phyloP scores from a whole-genome alignment of 768 basidiomycete genomes.

The Lentinula sp. region DNA sequence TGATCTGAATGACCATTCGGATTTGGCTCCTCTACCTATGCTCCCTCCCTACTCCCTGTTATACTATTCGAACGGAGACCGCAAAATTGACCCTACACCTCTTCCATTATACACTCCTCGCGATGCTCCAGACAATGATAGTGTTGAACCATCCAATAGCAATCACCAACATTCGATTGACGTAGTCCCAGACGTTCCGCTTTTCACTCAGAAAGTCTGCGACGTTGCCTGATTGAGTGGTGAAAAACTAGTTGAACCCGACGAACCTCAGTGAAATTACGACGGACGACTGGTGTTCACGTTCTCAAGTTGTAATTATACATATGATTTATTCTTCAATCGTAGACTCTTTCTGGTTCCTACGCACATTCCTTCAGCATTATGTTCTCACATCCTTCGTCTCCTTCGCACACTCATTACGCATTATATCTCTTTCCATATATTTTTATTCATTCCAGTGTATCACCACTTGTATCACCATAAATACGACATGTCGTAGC shows the following conservation, averaged over 20 bases:
- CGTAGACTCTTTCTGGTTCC: not conserved
- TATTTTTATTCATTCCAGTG: not conserved
- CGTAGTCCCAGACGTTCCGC: not conserved
- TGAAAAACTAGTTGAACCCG: too few relatives aligned
- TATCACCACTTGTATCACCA: not conserved
- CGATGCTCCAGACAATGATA: not conserved
- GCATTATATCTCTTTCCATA: not conserved
- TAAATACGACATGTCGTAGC: too few relatives aligned
- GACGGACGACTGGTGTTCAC: too few relatives aligned
- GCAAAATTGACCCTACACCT: constrained; percentile 64
- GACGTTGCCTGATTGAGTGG: not conserved
- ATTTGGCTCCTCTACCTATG: constrained; percentile 6
- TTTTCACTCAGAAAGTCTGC: not conserved
- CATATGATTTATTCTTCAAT: not conserved
- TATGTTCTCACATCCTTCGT: not conserved
- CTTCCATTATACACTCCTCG: constrained; percentile 58
- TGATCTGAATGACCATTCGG: not conserved
- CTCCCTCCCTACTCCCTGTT: constrained; percentile 79
- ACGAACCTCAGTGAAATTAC: too few relatives aligned
- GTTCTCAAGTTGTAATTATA: too few relatives aligned
- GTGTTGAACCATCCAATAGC: not conserved
- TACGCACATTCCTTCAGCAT: not conserved
- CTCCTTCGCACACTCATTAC: not conserved
- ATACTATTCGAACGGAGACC: constrained; percentile 68
- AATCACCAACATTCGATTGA: not conserved